Evolutionary conservation across 2,329 filamentous ascomycete species (phyloP), one percentile per base, ranked within the genome.

Genomic region (Ophiostoma montium): DNA sequence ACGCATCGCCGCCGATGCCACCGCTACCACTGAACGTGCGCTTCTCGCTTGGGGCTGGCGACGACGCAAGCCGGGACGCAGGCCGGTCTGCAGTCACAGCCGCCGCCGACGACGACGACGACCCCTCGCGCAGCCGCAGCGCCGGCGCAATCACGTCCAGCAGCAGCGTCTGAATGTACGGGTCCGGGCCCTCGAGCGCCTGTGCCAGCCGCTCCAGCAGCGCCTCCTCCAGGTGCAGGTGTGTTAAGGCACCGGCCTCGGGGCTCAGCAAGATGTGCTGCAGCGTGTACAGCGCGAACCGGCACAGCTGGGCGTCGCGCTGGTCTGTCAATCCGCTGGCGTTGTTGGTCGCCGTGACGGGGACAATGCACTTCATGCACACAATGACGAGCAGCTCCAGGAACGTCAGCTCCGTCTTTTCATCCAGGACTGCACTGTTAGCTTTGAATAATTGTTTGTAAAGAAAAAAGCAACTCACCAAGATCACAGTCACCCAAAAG

Each of bases 81-180:
- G n/a, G n/a, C n/a, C n/a, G n/a, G n/a, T n/a, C n/a, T 27, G 23
- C 23, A 4, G 23, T 8, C 23, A 27, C 23, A 4, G 23, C 23
- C 23, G 23, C 23, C 23, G 23, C 5, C 23, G 23, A 27, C 23
- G 23, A 27, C 23, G 23, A 27, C 23, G 23, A 27, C 23, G 23
- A 27, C 3, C 63, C 55, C 45, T 77, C 71, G 38, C 74, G 69
- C 38, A 92, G 72, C 59, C 80, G 86, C 10, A 95, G 70, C 3
- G 83, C 73, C 43, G 80, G 79, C 57, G 84, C 78, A 3, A 89
- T 75, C n/a, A 86, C 80, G 58, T 89, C 84, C 21, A 95, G 74
- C 10, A 95, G 66, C 0, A 87, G 71, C 13, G 84, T 80, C 58
- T 94, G 88, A 1, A 90, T 74, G 47, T 80, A 80, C 30, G 80